phyloP scores from a whole-genome alignment of 2,329 filamentous ascomycete species.

The Fusarium nodosum region DNA sequence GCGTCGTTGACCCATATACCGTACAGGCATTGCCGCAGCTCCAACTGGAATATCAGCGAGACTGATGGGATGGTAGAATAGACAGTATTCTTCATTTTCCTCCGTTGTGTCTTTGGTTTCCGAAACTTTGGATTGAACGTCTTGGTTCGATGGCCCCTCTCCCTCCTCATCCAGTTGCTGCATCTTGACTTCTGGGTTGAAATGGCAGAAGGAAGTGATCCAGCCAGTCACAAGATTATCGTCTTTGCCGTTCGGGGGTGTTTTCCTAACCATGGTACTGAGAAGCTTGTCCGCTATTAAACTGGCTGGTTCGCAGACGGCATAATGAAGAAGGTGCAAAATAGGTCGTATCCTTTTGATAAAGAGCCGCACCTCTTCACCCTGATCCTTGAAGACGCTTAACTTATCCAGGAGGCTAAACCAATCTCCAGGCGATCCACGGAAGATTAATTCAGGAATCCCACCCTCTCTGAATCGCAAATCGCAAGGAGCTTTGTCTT shows the following conservation, averaged over 20 bases:
- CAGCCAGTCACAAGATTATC: neutral
- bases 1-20: accelerated
- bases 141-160: neutral
- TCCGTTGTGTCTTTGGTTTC: neutral
- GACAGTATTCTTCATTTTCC: too few relatives aligned
- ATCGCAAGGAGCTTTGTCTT: neutral
- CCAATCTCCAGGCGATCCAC: neutral
- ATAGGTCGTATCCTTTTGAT: neutral
- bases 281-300: neutral
- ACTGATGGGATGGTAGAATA: neutral
- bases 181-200: neutral
- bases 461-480: neutral
- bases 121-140: neutral
- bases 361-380: neutral
- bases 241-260: too few relatives aligned
- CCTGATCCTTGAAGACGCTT: accelerated
- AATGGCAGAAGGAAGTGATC: neutral
- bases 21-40: neutral
- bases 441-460: neutral
- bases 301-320: neutral
- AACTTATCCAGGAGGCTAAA: accelerated
- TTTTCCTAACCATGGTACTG: neutral
- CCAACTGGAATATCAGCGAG: neutral
- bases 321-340: neutral
- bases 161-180: neutral